Percentiles rank a stretch among this genome's conserved stretches.
These are phyloP conservation scores for Cryoendolithus antarcticus DNA, from an alignment of 2,329 filamentous ascomycete genomes.

Conservation along the genomic window DNA sequence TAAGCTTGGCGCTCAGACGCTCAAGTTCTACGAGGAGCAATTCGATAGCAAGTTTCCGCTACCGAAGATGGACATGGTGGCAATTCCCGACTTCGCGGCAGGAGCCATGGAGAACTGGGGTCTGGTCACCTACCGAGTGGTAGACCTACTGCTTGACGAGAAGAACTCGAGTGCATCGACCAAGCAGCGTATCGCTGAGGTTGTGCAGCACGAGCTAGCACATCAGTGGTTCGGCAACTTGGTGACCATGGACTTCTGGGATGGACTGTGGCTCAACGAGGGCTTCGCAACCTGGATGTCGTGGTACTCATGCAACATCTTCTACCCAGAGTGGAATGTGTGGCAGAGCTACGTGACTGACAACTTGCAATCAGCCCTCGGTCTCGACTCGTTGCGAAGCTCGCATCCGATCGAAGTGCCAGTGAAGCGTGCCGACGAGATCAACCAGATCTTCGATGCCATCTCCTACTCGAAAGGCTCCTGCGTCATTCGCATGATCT, in stretches of 20 bases:
- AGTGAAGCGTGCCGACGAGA: conserved; percentile 87
- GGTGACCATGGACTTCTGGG: conserved; percentile 98
- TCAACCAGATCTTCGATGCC: conserved; percentile 96
- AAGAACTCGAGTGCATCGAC: conserved; percentile 78
- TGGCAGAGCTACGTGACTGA: conserved; percentile 94
- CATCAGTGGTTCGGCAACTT: conserved; percentile 98
- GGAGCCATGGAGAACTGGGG: conserved; percentile 99
- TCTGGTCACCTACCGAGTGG: conserved; percentile 84
- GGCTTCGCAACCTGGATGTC: conserved; percentile 89
- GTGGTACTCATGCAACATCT: conserved; percentile 85
- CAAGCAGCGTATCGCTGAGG: conserved; percentile 87
- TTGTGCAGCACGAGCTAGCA: conserved; percentile 91
- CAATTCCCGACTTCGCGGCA: conserved; percentile 92
- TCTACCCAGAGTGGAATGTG: conserved; percentile 97
- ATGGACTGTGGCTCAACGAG: conserved; percentile 91
- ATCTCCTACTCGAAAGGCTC: conserved; percentile 97
- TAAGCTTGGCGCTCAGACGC: conserved; percentile 74
- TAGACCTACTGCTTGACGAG: conserved; percentile 82
- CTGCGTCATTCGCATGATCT: conserved; percentile 93
- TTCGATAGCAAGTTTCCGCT: conserved; percentile 80
- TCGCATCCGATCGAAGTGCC: conserved; percentile 95
- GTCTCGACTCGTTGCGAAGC: conserved; percentile 81
- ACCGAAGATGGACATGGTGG: conserved; percentile 93
- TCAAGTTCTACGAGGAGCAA: conserved; percentile 90
- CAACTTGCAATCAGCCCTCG: conserved; percentile 75